A percentile compares a stretch with the other conserved stretches of the same genome.
These are phyloP conservation scores for Colletotrichum orchidophilum DNA, from an alignment of 2,329 filamentous ascomycete species.

Conservation along the genomic window DNA sequence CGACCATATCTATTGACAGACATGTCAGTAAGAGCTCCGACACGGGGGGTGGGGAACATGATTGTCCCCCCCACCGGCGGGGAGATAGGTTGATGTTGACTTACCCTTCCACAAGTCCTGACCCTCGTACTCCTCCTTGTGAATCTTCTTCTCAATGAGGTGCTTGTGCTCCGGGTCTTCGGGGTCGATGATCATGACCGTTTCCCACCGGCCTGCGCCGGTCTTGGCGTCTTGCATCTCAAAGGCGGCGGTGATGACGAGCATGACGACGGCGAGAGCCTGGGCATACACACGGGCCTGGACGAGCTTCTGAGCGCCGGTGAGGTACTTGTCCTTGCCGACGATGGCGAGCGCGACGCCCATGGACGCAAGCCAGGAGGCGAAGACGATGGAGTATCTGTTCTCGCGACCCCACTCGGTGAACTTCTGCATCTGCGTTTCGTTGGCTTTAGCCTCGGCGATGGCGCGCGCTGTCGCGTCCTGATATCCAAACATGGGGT, in stretches of 20 bases:
- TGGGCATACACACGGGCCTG: conserved; percentile 96
- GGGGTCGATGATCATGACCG: conserved; percentile 81
- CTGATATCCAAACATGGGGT: conserved; percentile 74
- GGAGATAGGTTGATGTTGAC: conserved; percentile 37
- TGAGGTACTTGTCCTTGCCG: conserved; percentile 78
- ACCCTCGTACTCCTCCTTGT: conserved; percentile 86
- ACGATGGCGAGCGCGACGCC: conserved; percentile 78
- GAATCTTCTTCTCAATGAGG: conserved; percentile 85
- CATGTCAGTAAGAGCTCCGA: conserved; percentile 11
- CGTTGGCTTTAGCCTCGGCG: conserved; percentile 63
- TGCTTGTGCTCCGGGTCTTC: conserved; percentile 85
- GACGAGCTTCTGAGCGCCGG: conserved; percentile 85
- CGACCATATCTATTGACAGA: conserved; percentile 75
- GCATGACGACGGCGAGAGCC: conserved; percentile 84
- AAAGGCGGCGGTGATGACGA: conserved; percentile 83
- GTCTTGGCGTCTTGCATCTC: conserved; percentile 81
- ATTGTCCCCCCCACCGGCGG: no score
- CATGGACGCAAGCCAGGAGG: conserved; percentile 85
- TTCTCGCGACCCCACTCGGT: conserved; percentile 81
- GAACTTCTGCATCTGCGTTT: conserved; percentile 67
- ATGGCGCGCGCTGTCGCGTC: conserved; percentile 68
- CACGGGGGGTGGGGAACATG: neutral
- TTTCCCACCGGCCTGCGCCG: conserved; percentile 84
- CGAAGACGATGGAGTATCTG: conserved; percentile 87
- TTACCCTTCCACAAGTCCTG: conserved; percentile 93